Evolutionary conservation across 345 rosid genomes (phyloP), one percentile per base, ranked within the genome.

Genomic region (Euphorbia lathyris): DNA sequence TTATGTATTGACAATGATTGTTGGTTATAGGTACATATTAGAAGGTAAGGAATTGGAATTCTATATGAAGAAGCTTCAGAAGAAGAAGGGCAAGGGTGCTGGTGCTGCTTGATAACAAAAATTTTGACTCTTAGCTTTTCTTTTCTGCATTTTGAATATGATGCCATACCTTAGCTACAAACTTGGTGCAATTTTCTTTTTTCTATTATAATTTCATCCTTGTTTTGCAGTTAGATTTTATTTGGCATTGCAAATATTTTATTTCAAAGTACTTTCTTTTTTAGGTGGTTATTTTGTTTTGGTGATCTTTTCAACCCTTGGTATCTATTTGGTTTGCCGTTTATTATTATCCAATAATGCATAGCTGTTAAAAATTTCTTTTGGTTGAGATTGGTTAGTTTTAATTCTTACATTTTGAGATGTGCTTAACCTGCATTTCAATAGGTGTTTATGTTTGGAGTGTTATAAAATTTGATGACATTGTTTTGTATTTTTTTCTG

Each of bases 61-160:
- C 50, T 71, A 62, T 30, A 61, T 62, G 74, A 71, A 71, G 74
- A 70, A 70, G 58, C 25, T 70, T 58, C 73, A 70, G 23, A 70
- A 22, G 67, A 70, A 70, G 66, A 70, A 71, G 67, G 67, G 74
- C 67, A 71, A 62, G 67, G 50, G 74, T 71, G 67, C 73, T 14
- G 55, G 72, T 25, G 72, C 65, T 29, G 74, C 74, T 2, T 71
- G 52, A 62, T 9, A 7, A 48, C 32, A 23, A 23, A 43, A 2
- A 6, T 16, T 27, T 48, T 11, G n/a, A 65, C 12, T 45, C 51
- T 45, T 45, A 2, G 3, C 51, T 12, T 12, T 14, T 11, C 16
- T 45, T 45, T 1, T 12, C 2, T 45, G 19, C 51, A 45, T 45
- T 45, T 45, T 16, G 17, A 14, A 16, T 45, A 45, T 12, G 51